Percentiles rank a stretch among this genome's conserved stretches.
These are phyloP conservation scores for Sindora glabra DNA, from an alignment of 306 rosid genomes.

Conservation along the genomic window DNA sequence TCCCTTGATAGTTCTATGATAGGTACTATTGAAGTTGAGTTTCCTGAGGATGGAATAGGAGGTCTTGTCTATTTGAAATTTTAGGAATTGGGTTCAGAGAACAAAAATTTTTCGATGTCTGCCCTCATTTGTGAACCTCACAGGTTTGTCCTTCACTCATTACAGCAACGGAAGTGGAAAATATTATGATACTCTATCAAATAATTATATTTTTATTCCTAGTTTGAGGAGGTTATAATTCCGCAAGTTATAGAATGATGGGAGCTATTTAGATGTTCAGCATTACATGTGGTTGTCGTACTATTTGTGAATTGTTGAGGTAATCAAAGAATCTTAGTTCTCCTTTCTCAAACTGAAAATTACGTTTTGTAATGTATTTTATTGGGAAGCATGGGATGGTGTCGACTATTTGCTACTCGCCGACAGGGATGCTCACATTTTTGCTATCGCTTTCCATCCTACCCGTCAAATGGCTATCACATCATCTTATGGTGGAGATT, in stretches of 20 bases:
- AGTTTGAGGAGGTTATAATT: neutral
- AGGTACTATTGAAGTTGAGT: constrained; percentile 78
- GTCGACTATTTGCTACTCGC: constrained; percentile 8
- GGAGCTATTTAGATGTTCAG: neutral
- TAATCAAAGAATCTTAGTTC: neutral
- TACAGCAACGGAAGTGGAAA: neutral
- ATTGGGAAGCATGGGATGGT: neutral
- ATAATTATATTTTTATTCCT: neutral
- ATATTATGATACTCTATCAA: neutral
- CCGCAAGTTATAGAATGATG: neutral
- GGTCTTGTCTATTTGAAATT: constrained; percentile 79
- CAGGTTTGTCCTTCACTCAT: constrained; percentile 45
- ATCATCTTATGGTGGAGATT: constrained; percentile 86
- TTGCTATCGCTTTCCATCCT: constrained; percentile 75
- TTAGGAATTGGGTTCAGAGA: constrained; percentile 64
- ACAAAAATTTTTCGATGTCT: constrained; percentile 55
- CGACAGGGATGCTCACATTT: constrained; percentile 73
- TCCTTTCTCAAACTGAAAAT: constrained; percentile 9
- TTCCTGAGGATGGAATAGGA: constrained; percentile 85
- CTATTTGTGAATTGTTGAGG: neutral
- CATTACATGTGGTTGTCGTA: neutral
- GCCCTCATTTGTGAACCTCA: constrained; percentile 90
- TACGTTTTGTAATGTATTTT: neutral
- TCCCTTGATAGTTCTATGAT: constrained; percentile 76
- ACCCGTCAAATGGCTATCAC: constrained; percentile 65